Conservation (phyloP, 805 yeast species). For the Tetrapisispora iriomotensis region DNA sequence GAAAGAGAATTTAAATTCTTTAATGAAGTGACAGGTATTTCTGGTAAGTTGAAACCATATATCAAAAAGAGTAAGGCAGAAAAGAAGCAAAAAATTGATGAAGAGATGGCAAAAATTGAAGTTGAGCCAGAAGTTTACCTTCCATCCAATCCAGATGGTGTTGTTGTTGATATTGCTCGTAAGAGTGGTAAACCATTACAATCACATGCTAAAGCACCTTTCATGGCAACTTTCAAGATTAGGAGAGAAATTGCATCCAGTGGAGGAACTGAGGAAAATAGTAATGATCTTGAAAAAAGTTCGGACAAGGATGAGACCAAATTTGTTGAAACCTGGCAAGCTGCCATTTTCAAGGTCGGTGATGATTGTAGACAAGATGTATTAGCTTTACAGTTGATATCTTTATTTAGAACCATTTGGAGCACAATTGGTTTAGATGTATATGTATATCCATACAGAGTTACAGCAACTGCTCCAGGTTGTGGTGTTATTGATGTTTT, state of each 20-base stretch:
- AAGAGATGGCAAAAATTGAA: constrained; percentile 74
- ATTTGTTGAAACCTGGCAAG: constrained; percentile 65
- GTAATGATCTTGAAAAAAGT: neutral
- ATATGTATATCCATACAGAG: constrained; percentile 86
- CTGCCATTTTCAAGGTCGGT: constrained; percentile 97
- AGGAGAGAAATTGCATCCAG: constrained; percentile 39
- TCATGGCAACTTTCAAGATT: constrained; percentile 90
- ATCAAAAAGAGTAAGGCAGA: constrained; percentile 93
- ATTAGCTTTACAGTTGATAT: constrained; percentile 80
- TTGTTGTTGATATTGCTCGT: constrained; percentile 83
- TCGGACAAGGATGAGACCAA: neutral
- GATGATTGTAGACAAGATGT: constrained; percentile 99
- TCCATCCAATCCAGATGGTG: constrained; percentile 95
- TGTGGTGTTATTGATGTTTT: constrained; percentile 98
- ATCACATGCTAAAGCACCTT: constrained; percentile 98
- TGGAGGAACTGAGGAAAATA: constrained; percentile 31
- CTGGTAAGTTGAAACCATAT: constrained; percentile 90
- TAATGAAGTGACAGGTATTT: constrained; percentile 81
- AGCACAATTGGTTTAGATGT: constrained; percentile 78
- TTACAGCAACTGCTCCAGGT: constrained; percentile 98
- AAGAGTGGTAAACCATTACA: constrained; percentile 91
- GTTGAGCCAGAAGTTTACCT: constrained; percentile 79
- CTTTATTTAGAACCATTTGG: constrained; percentile 89
- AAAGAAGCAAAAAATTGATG: constrained; percentile 91
- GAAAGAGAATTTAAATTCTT: constrained; percentile 82